Evolutionary conservation across 2,329 filamentous ascomycete genomes (phyloP), one percentile per base, ranked within the genome.

Genomic region (Fusarium floridanum): DNA sequence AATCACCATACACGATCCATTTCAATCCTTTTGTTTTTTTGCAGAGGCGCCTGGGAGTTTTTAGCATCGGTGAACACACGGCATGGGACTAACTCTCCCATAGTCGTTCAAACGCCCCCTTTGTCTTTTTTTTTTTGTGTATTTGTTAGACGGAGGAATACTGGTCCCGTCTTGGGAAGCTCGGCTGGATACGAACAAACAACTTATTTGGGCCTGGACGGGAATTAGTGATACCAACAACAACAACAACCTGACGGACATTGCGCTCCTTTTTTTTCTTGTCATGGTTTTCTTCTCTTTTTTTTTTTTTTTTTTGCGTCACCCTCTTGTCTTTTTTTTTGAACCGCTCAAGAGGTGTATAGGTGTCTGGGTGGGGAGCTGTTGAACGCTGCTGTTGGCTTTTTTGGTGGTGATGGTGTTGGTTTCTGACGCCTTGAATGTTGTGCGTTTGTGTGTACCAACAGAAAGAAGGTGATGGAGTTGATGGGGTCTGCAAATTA

Each of bases 21-120:
- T 73, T 78, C 73, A 66, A 61, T 75, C 64, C 61, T 73, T 34
- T 34, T 34, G 4, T 75, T 75, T 16, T 27, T 70, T 66, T 70
- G 78, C 74, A 79, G 61, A 70, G 78, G 78, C 78, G 78, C 68
- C 66, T 66, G 56, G 78, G 78, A 79, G 78, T 77, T 79, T 73
- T 69, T 66, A 75, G 76, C 70, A 78, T 77, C 56, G 61, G 50
- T 68, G 72, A 67, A 55, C 57, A 53, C 16, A 53, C 48, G 48
- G 63, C 66, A 68, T 41, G 62, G 72, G 75, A 72, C 69, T 63
- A 4, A 22, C n/a, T 43, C 41, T 43, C 61, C 61, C 66, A 66
- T 48, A 20, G 67, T 20, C 39, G 63, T 45, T 64, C 43, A 29
- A 60, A 56, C 20, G 55, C 66, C 36, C 10, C 14, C n/a, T 24